Base-by-base conservation (phyloP, 106 monocot genomes). In the Cymbidium sinense region DNA sequence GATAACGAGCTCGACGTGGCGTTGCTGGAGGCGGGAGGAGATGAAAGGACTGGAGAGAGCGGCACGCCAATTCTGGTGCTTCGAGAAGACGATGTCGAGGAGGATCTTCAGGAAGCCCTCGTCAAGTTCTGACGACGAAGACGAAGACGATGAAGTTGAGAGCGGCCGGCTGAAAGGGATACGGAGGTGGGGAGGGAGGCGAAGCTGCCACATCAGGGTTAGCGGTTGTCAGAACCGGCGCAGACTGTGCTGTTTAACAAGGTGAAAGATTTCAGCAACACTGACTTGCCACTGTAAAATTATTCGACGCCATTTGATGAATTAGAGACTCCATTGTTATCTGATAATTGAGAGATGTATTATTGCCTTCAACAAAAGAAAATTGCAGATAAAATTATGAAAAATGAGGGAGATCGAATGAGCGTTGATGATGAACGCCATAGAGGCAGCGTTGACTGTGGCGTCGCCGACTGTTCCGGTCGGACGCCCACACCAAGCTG, bases 1-100 rank as follows among this genome's bases (percentile, higher is more conserved):
- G 74, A 86, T 85, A 82, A 92, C 90, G 37, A 43, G 73, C 73
- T 87, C 93, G 69, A 93, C 75, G 83, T 94, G 96, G 82, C 70
- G 79, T 11, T 87, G 85, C 21, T 54, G 52, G 58, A 96, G 81
- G 71, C 85, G 85, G 54, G 70, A 64, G 79, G 85, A 78, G 76
- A 91, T 34, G 84, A 85, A 88, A 61, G 93, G 85, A 77, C 34
- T 70, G 73, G 81, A 31, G 82, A 91, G 88, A 37, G 91, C 82
- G 76, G 50, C 19, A 43, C 78, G 81, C 93, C 93, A 94, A 62
- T 77, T 77, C 74, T 74, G 74, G 43, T 88, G 85, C 78, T 77
- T 80, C 10, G 90, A 83, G 69, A 23, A 39, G 70, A 93, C 81
- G 77, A 93, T 85, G 7, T 72, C 72, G 47, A 61, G 82, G 43